Evolutionary conservation across 192 early-diverging fungal species (phyloP).

Genomic region (Coemansia sp.): DNA sequence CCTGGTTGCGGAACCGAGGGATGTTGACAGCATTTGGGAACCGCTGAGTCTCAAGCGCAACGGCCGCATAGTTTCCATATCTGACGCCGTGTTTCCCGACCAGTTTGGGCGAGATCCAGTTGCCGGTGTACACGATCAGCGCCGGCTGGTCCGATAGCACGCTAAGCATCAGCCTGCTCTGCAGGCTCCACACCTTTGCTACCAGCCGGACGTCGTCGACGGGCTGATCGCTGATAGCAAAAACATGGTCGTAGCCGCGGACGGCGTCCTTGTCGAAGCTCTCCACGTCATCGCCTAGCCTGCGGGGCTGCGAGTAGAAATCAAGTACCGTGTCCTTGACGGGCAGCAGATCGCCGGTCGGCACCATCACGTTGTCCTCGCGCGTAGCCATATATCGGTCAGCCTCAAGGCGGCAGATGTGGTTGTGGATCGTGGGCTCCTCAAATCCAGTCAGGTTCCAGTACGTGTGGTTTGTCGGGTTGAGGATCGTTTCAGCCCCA

Average conservation of each 20-base stretch:
- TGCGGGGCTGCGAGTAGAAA: slow-evolving; percentile 60
- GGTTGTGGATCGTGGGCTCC: slow-evolving; percentile 53
- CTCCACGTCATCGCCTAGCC: slow-evolving; percentile 56
- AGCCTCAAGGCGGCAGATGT: slow-evolving; percentile 56
- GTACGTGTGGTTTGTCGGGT: slow-evolving; percentile 85
- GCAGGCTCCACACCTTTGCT: slow-evolving; percentile 55
- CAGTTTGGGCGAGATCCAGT: slow-evolving; percentile 59
- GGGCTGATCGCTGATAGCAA: slow-evolving; percentile 51
- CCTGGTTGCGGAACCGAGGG: slow-evolving; percentile 56
- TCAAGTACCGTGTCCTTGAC: slow-evolving; percentile 45
- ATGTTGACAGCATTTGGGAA: slow-evolving; percentile 67
- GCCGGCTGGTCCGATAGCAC: slow-evolving; percentile 69
- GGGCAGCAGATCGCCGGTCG: slow-evolving; percentile 65
- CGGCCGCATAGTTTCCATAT: slow-evolving; percentile 60
- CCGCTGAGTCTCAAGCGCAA: slow-evolving; percentile 67
- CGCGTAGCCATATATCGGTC: slow-evolving; percentile 57
- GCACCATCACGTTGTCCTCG: slow-evolving; percentile 59
- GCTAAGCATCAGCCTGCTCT: slow-evolving; percentile 63
- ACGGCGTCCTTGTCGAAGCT: slow-evolving; percentile 52
- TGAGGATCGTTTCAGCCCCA: slow-evolving; percentile 61
- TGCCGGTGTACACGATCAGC: slow-evolving; percentile 84
- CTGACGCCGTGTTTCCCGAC: slow-evolving; percentile 48
- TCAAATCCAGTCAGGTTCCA: slow-evolving; percentile 80
- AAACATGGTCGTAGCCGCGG: slow-evolving; percentile 84
- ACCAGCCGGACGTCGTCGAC: slow-evolving; percentile 31